phyloP scores from a whole-genome alignment of 805 yeast genomes.

The Yarrowia sp. region DNA sequence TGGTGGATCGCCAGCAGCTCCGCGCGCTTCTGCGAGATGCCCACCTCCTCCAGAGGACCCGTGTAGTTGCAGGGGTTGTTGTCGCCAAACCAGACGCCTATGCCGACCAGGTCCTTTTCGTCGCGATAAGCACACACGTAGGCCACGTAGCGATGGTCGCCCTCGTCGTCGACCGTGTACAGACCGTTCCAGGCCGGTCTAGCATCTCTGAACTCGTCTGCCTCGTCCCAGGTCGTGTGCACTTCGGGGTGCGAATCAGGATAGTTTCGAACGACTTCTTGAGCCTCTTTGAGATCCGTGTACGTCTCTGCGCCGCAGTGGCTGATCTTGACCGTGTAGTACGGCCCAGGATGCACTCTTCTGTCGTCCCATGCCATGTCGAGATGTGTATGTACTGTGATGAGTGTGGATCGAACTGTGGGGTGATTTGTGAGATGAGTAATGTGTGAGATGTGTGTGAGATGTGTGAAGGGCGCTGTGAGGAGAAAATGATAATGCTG shows the following conservation, averaged over 20 bases:
- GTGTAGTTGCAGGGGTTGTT: conserved; percentile 10
- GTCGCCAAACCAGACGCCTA: conserved; percentile 1
- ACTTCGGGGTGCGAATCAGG: conserved; percentile 5
- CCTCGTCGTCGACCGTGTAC: background rate
- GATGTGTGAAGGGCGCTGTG: too few species aligned
- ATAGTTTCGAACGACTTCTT: background rate
- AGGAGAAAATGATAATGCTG: too few species aligned
- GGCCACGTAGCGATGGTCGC: background rate
- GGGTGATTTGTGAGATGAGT: background rate
- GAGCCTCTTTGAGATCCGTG: background rate
- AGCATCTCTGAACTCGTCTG: background rate
- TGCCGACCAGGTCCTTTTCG: background rate
- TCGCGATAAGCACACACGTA: background rate
- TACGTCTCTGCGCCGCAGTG: background rate
- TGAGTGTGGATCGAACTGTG: too few species aligned
- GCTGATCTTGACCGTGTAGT: background rate
- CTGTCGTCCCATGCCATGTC: background rate
- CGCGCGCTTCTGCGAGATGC: background rate
- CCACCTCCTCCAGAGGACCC: background rate
- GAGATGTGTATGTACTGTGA: background rate
- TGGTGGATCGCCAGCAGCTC: background rate
- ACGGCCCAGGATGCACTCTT: background rate
- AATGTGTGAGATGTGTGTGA: background rate
- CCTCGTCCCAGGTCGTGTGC: background rate
- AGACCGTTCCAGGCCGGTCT: background rate